Evolutionary conservation across 1,284 basidiomycete genomes (phyloP).

Genomic region (Puccinia triticina): DNA sequence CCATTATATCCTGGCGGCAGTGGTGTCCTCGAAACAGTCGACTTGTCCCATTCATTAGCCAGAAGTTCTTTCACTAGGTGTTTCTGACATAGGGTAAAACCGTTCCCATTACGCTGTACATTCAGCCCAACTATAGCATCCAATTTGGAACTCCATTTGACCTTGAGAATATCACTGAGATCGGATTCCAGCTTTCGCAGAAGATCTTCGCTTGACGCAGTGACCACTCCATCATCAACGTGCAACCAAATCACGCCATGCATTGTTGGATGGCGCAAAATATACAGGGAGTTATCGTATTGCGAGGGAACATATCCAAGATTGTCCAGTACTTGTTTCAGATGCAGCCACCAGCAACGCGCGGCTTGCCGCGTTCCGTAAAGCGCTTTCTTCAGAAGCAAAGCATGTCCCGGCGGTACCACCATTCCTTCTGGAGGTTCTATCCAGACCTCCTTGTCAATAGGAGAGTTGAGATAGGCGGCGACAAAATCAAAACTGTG

Average conservation of each 20-base stretch:
- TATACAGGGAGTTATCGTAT: constrained; percentile 2
- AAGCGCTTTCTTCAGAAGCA: background rate
- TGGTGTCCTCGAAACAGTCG: background rate
- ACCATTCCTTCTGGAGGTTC: constrained; percentile 6
- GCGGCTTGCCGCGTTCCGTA: constrained; percentile 34
- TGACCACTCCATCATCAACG: constrained; percentile 23
- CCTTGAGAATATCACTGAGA: background rate
- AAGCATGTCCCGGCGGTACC: background rate
- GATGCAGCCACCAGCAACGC: constrained; percentile 28
- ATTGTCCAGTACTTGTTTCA: background rate
- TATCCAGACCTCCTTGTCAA: constrained; percentile 21
- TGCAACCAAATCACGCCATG: constrained; percentile 23
- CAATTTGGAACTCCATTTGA: background rate
- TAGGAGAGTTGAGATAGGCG: constrained; percentile 20
- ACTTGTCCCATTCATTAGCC: background rate
- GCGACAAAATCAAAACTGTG: constrained; percentile 33
- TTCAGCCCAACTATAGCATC: background rate
- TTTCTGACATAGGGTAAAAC: background rate
- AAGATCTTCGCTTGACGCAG: background rate
- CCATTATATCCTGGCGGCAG: background rate
- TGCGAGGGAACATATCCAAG: background rate
- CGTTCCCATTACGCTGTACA: background rate
- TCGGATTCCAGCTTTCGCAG: background rate
- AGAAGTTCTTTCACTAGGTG: background rate
- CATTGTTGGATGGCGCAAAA: background rate